Conservation (phyloP, 78 protist genomes). For the Emiliania huxleyi region DNA sequence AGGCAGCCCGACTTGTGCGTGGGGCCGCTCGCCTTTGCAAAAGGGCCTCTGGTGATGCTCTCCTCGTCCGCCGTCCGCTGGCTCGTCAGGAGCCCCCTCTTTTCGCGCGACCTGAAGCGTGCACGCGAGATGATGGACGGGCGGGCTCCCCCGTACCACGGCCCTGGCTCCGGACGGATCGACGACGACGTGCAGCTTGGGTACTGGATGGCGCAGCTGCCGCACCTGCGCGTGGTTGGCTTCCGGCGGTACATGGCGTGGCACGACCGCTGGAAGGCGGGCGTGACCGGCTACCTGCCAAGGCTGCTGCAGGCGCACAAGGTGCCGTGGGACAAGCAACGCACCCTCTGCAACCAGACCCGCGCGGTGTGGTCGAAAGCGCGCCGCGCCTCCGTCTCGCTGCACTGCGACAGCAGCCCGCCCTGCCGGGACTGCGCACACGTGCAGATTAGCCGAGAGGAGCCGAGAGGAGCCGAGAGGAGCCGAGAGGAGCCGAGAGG, state of each 20-base stretch:
- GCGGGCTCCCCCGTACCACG: background rate
- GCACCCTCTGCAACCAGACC: background rate
- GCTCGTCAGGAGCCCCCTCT: background rate
- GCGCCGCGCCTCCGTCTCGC: background rate
- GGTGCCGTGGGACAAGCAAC: background rate
- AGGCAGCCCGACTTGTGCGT: background rate
- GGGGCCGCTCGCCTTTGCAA: background rate
- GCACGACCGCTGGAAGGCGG: background rate
- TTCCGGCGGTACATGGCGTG: slow-evolving; percentile 4
- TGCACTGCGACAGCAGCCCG: background rate
- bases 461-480: no score
- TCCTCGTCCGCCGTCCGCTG: no score
- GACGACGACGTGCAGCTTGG: slow-evolving; percentile 20
- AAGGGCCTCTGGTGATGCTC: background rate
- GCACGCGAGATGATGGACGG: background rate
- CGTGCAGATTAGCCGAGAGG: no score
- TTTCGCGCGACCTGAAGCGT: background rate
- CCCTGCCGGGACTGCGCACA: background rate
- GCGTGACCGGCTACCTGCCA: background rate
- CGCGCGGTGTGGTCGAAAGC: background rate
- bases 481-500: no score
- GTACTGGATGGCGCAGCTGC: background rate
- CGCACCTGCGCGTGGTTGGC: background rate
- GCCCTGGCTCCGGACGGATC: background rate
- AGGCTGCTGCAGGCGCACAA: background rate